Percentiles rank a stretch among this genome's conserved stretches.
These are phyloP conservation scores for Wickerhamiella slavikovae DNA, from an alignment of 805 yeast genomes.

Conservation along the genomic window DNA sequence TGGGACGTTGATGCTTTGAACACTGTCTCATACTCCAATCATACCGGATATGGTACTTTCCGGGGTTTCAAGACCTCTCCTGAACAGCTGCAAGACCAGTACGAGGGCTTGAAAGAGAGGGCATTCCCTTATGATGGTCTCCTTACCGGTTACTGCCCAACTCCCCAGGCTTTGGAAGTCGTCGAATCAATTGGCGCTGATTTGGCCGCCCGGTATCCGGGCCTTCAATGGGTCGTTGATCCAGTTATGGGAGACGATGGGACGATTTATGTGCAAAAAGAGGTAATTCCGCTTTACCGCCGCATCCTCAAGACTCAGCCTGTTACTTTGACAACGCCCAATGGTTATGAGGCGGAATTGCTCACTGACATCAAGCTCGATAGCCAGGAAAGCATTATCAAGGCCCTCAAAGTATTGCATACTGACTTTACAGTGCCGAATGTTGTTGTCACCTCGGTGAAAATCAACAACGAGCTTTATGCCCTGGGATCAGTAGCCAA, in stretches of 20 bases:
- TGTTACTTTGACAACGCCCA: constrained; percentile 71
- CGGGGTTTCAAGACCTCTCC: constrained; percentile 34
- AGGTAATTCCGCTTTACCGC: constrained; percentile 39
- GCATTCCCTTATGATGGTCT: constrained; percentile 39
- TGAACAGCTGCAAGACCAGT: constrained; percentile 27
- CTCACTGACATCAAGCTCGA: constrained; percentile 32
- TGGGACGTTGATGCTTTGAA: constrained; percentile 89
- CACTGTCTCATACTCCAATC: constrained; percentile 78
- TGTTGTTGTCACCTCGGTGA: constrained; percentile 48
- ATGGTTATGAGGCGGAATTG: constrained; percentile 72
- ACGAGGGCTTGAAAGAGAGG: constrained; percentile 32
- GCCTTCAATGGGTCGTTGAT: constrained; percentile 44
- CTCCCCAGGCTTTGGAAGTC: constrained; percentile 30
- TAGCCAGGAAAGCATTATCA: constrained; percentile 20
- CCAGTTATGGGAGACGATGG: constrained; percentile 93
- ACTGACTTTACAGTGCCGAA: constrained; percentile 27
- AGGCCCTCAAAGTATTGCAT: constrained; percentile 32
- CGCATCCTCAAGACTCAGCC: constrained; percentile 23
- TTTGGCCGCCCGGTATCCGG: constrained; percentile 15
- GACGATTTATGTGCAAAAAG: constrained; percentile 40
- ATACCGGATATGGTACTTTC: constrained; percentile 67
- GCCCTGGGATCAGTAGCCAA: constrained; percentile 25
- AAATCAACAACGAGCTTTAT: constrained; percentile 17
- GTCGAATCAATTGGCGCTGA: constrained; percentile 25
- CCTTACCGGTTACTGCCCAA: constrained; percentile 65